Evolutionary conservation across 768 basidiomycete genomes (phyloP).

Genomic region (Brasilioporus rufonigricans): DNA sequence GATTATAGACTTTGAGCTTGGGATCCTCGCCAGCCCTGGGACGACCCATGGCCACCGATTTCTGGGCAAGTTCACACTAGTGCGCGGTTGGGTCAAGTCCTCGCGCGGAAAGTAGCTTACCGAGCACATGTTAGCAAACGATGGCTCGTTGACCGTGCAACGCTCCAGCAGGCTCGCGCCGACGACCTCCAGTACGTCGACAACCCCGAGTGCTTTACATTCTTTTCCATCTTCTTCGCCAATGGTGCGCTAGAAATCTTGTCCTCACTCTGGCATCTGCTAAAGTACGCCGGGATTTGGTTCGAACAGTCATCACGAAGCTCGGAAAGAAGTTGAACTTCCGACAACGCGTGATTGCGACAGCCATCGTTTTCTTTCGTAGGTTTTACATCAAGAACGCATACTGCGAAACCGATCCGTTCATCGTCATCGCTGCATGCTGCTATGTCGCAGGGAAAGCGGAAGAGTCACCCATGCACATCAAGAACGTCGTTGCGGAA

Average conservation of each 20-base stretch:
- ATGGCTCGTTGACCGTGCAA: constrained; percentile 85
- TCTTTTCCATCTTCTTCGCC: constrained; percentile 86
- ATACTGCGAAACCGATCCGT: constrained; percentile 95
- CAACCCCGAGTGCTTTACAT: constrained; percentile 72
- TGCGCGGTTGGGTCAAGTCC: constrained; percentile 35
- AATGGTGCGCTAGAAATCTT: constrained; percentile 55
- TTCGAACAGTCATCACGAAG: constrained; percentile 69
- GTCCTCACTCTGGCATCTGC: neutral
- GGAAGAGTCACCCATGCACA: constrained; percentile 92
- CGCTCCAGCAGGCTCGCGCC: constrained; percentile 67
- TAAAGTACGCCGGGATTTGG: neutral
- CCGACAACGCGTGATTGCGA: constrained; percentile 90
- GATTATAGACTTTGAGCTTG: neutral
- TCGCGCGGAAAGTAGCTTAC: constrained; percentile 15
- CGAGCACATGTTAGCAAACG: constrained; percentile 59
- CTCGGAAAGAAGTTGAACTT: constrained; percentile 80
- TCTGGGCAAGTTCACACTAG: constrained; percentile 92
- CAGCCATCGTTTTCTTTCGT: constrained; percentile 92
- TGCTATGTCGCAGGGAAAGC: constrained; percentile 96
- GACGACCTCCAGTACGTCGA: constrained; percentile 80
- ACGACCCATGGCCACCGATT: constrained; percentile 75
- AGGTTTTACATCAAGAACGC: constrained; percentile 96
- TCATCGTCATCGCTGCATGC: constrained; percentile 89
- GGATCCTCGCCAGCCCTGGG: no score
- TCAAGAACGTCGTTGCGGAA: constrained; percentile 88